These are phyloP conservation scores for Penicillium verrucosum DNA, from an alignment of 2,329 filamentous ascomycete genomes.

Conservation along the genomic window DNA sequence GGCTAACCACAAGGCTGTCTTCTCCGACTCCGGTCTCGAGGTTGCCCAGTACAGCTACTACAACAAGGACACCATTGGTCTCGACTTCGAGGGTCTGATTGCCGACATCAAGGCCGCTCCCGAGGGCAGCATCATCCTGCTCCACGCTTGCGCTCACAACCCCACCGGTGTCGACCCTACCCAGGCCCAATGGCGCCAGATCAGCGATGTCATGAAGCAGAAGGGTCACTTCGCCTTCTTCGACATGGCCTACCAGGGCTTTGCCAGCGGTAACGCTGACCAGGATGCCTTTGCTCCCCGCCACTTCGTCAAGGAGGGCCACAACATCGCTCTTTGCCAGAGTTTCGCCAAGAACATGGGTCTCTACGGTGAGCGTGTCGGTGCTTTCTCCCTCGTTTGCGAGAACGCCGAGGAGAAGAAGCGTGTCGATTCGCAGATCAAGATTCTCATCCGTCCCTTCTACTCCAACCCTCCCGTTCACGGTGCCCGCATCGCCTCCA, in stretches of 20 bases:
- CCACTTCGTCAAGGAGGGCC: conserved; percentile 88
- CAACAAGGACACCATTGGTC: conserved; percentile 96
- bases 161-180: conserved; percentile 95
- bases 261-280: conserved; percentile 87
- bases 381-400: conserved; percentile 90
- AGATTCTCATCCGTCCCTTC: conserved; percentile 92
- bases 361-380: conserved; percentile 96
- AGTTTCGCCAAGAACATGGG: conserved; percentile 99
- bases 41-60: conserved; percentile 98
- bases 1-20: conserved; percentile 97
- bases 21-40: conserved; percentile 85
- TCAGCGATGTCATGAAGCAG: conserved; percentile 80
- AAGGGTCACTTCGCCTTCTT: conserved; percentile 93
- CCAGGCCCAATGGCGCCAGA: conserved; percentile 85
- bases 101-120: conserved; percentile 87
- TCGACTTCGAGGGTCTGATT: conserved; percentile 93
- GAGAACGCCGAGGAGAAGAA: conserved; percentile 86
- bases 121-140: conserved; percentile 80
- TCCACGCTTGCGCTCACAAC: conserved; percentile 98
- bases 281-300: conserved; percentile 90
- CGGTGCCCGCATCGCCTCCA: conserved; percentile 87
- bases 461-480: conserved; percentile 99
- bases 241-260: conserved; percentile 99
- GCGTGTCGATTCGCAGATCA: conserved; percentile 94
- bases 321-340: conserved; percentile 83